Evolutionary conservation across 257 asterid genomes (phyloP).

Genomic region (Solanum ossicruentum): DNA sequence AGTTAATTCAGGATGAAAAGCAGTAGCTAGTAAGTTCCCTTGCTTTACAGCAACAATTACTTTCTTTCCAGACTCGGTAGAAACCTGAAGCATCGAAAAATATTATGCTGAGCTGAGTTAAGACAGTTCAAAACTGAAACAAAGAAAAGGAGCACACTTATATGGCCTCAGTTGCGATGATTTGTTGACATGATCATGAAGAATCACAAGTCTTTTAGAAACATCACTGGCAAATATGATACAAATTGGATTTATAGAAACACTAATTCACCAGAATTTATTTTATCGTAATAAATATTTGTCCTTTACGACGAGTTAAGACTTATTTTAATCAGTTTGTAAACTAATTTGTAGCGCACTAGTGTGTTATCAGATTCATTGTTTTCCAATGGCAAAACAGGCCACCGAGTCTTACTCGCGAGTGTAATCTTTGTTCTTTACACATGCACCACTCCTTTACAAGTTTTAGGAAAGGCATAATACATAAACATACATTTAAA

Average conservation of each 20-base stretch:
- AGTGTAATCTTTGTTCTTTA: neutral
- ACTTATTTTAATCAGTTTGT: neutral
- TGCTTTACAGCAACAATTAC: constrained; percentile 92
- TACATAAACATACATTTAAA: neutral
- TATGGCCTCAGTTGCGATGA: constrained; percentile 26
- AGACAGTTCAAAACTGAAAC: neutral
- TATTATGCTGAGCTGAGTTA: neutral
- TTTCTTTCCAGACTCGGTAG: constrained; percentile 25
- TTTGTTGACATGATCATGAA: constrained; percentile 5
- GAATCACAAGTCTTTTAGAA: neutral
- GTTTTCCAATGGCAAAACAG: neutral
- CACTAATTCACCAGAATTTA: neutral
- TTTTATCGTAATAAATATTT: neutral
- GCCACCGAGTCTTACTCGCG: neutral
- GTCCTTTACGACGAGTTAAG: neutral
- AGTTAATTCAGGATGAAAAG: constrained; percentile 96
- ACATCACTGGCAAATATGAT: neutral
- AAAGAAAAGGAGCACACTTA: neutral
- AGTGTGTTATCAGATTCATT: neutral
- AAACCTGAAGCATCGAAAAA: constrained; percentile 29
- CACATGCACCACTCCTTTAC: neutral
- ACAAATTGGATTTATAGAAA: neutral
- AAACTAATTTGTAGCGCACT: neutral
- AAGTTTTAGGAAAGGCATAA: neutral
- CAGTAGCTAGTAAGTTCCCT: constrained; percentile 94